Evolutionary conservation across 2,329 filamentous ascomycete genomes (phyloP).

Genomic region (Colletotrichum plurivorum): DNA sequence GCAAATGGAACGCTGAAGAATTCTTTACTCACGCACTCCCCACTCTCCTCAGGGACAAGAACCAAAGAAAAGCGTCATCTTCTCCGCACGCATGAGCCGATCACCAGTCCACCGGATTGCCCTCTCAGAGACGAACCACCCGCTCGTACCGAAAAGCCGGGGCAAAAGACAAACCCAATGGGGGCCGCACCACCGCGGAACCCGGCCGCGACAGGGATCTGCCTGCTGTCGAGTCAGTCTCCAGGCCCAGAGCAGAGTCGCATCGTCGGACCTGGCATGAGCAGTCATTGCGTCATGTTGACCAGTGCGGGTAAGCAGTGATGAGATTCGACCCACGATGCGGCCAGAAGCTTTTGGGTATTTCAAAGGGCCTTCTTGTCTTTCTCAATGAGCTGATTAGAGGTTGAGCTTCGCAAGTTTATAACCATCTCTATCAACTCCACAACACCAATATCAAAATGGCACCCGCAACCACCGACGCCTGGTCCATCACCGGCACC

Average conservation of each 20-base stretch:
- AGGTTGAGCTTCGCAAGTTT: not conserved
- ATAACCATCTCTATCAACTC: not conserved
- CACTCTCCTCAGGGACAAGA: no score
- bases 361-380: not conserved
- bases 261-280: slow-evolving; percentile 16
- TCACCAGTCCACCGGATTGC: not conserved
- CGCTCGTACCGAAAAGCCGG: not conserved
- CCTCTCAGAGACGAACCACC: not conserved
- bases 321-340: slow-evolving; percentile 2
- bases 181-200: slow-evolving; percentile 2
- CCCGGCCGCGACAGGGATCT: slow-evolving; percentile 7
- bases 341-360: not conserved
- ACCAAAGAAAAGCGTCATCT: slow-evolving; percentile 8
- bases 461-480: slow-evolving; percentile 59
- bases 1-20: not conserved
- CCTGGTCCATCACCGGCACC: slow-evolving; percentile 65
- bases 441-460: slow-evolving; percentile 3
- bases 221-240: slow-evolving; percentile 19
- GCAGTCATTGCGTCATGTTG: slow-evolving; percentile 33
- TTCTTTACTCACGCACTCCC: slow-evolving; percentile 2
- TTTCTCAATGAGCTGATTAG: not conserved
- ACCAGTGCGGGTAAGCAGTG: slow-evolving; percentile 4
- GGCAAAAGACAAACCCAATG: slow-evolving; percentile 3
- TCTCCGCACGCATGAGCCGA: slow-evolving; percentile 13
- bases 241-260: slow-evolving; percentile 4